Base-by-base conservation (phyloP, 1,139 yeast genomes). In the Yamadazyma siamensis region DNA sequence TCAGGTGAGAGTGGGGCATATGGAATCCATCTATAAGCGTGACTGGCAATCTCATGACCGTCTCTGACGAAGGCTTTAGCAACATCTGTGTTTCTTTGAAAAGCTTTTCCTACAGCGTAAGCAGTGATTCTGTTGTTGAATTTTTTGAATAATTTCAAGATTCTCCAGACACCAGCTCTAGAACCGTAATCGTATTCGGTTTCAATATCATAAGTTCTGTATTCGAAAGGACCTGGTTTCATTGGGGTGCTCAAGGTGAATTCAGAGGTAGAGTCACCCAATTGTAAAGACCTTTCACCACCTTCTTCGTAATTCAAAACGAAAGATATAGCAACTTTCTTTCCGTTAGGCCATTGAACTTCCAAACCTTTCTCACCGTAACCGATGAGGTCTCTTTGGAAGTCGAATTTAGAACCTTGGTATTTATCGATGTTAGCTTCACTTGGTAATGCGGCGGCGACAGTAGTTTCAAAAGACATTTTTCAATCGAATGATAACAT, bases 21-120 rank as follows among this genome's bases (percentile, higher is more conserved):
- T 25, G 61, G 58, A 35, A 58, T 52, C 66, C 66, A 60, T 36
- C 65, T 48, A 34, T 56, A 54, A 15, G 63, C 62, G 35, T 60
- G 66, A 22, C 60, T 56, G 5, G 63, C 66, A 34, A 61, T 55
- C 35, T 60, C 65, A 39, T 59, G 63, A 7, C 65, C 66, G 29
- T 56, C 63, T 32, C 61, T 49, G 25, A 53, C 52, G 35, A 55
- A 47, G 4, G 65, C 64, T 15, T 53, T 40, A 11, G 54, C 61
- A 13, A 56, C 54, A 5, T 46, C 52, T 6, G 51, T 52, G 31
- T 57, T 51, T 27, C 46, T 44, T 36, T 54, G 57, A 23, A 59
- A 49, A 13, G 65, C 64, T 29, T 55, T 54, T n/a, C 63, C 66
- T 31, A 61, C 64, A 12, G 63, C 65, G 36, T 54, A 55, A n/a